Evolutionary conservation across 495 filamentous ascomycete species (phyloP), one percentile per base, ranked within the genome.

Genomic region (Tuber melanosporum): DNA sequence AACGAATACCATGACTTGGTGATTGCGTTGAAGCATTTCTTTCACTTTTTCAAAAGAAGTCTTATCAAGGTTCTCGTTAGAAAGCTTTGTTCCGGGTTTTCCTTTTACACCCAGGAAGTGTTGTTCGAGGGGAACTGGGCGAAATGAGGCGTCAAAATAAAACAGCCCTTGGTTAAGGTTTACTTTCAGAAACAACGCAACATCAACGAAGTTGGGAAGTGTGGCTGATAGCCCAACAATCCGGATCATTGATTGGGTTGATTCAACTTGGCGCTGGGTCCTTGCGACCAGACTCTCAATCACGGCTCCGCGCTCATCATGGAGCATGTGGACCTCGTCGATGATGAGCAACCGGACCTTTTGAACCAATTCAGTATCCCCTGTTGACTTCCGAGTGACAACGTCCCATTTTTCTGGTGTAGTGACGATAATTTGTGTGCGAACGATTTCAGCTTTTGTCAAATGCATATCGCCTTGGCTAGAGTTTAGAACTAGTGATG

Each of bases 331-430:
- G 3, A 99, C 95, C 85, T 99, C 95, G 84, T 99, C 95, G 82
- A 99, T 97, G 79, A 99, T 98, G 72, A 99, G 88, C 44, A 99
- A 86, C 26, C 95, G 90, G 17, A 99, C 95, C 81, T 99, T 99
- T 81, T 98, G 95, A 5, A 98, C 95, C 17, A 99, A 88, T 83
- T 98, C 96, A 9, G 96, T 98, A 83, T 99, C 95, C 4, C 95
- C 95, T 1, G 93, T 97, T 71, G 95, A 95, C 84, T 98, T 99
- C 69, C 95, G 88, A 15, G 95, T 99, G 46, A 98, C 92, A 19
- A 98, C 95, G 85, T 99, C 95, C 95, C 95, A 99, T 86, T 99
- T 99, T 84, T 99, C 95, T 72, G 95, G 95, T 15, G 95, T 99
- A 0, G 95, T 99, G 22, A 99, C 96, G 78, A 99, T 97, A 75